Evolutionary conservation across 495 filamentous ascomycete genomes (phyloP).

Genomic region (Penicillium cosmopolitanum): DNA sequence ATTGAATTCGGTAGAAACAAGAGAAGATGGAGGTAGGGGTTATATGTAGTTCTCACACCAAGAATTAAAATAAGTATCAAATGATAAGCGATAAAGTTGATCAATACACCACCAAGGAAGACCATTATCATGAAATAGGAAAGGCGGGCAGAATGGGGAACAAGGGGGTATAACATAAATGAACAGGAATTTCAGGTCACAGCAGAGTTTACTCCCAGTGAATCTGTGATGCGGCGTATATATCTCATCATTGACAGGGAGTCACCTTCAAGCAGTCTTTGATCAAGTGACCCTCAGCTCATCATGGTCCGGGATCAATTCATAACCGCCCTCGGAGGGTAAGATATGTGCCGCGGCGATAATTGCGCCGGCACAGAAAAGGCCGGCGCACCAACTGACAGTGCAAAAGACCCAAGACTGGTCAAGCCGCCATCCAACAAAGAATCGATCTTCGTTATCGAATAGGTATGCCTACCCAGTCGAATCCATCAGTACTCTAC

Average conservation of each 20-base stretch:
- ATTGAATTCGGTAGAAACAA: not conserved
- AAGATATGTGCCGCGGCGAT: constrained; percentile 65
- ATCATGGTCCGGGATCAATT: constrained; percentile 63
- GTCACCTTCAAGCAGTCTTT: not conserved
- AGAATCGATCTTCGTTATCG: constrained; percentile 84
- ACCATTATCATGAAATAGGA: constrained; percentile 1
- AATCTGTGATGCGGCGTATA: too few relatives aligned
- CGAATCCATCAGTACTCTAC: not conserved
- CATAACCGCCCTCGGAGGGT: constrained; percentile 84
- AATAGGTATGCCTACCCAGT: constrained; percentile 71
- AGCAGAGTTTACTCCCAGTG: not conserved
- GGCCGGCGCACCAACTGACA: constrained; percentile 67
- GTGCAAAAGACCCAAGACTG: constrained; percentile 78
- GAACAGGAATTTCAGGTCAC: not conserved
- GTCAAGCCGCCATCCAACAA: constrained; percentile 81
- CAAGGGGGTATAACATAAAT: constrained; percentile 1
- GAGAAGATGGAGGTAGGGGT: not conserved
- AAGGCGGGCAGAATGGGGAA: not conserved
- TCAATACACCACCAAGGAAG: constrained; percentile 10
- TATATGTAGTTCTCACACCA: not conserved
- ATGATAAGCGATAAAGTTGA: not conserved
- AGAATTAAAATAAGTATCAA: not conserved
- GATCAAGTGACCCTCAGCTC: constrained; percentile 15
- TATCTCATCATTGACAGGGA: too few relatives aligned
- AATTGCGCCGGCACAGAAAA: constrained; percentile 64